phyloP scores from a whole-genome alignment of 192 early-diverging fungal species.

The Lobulomyces angularis region DNA sequence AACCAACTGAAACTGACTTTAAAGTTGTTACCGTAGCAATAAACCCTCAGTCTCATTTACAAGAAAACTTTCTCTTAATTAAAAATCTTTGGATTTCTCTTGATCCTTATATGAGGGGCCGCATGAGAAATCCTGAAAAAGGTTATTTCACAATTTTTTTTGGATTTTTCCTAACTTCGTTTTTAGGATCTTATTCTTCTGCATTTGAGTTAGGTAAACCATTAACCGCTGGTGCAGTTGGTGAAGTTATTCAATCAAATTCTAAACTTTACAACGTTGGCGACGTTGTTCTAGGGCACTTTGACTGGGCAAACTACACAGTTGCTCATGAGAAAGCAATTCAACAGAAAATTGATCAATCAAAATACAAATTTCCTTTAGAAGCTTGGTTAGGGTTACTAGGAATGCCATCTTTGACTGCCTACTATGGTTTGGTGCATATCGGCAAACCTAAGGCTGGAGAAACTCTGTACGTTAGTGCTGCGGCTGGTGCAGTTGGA shows the following conservation, averaged over 20 bases:
- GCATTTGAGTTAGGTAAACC: constrained; percentile 48
- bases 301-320: constrained; percentile 48
- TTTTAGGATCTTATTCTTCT: constrained; percentile 28
- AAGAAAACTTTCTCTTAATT: too few relatives aligned
- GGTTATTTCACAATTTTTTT: too few relatives aligned
- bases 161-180: too few relatives aligned
- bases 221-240: constrained; percentile 45
- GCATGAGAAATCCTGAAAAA: too few relatives aligned
- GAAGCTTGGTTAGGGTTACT: constrained; percentile 31
- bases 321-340: constrained; percentile 19
- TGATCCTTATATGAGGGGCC: too few relatives aligned
- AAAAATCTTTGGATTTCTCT: too few relatives aligned
- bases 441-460: constrained; percentile 63
- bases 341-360: constrained; percentile 21
- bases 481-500: constrained; percentile 68
- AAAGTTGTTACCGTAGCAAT: too few relatives aligned
- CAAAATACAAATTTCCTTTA: constrained; percentile 49
- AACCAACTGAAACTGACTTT: too few relatives aligned
- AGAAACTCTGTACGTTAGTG: constrained; percentile 72
- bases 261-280: constrained; percentile 44
- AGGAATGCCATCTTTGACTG: constrained; percentile 75
- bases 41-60: too few relatives aligned
- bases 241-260: constrained; percentile 50
- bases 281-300: constrained; percentile 45
- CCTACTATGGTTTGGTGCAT: constrained; percentile 49